Evolutionary conservation across 768 basidiomycete species (phyloP), one percentile per base, ranked within the genome.

Genomic region (Hortiboletus flavorubellus): DNA sequence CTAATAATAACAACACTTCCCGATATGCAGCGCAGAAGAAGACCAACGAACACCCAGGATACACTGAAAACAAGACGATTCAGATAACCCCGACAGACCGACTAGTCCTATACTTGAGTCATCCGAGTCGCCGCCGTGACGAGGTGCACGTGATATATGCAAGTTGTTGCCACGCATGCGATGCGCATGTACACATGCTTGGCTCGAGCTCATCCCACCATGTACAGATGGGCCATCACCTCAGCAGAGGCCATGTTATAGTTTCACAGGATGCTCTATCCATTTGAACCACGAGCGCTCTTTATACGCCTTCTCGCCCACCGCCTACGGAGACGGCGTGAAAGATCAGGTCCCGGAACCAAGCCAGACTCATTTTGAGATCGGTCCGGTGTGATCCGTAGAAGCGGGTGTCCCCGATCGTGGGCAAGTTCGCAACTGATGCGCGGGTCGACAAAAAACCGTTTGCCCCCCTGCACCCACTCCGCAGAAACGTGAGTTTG

Each of bases 251-350:
- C 86, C 48, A 88, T 88, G 84, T 71, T 80, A 23, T 77, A 80
- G 10, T 99, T 93, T 72, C 98, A 99, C 75, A 80, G 86, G 41
- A 83, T 93, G 43, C 77, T 98, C 1, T 98, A 96, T 71, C 97
- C 97, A 3, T 98, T 92, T 99, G 23, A 98, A 98, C 68, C 96
- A 98, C 59, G 89, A 88, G 59, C 88, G 56, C 82, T 91, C 46
- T 98, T 92, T 69, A 93, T 91, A 4, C 86, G 98, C 66, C 87
- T 96, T 98, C 68, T 86, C 97, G 21, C 95, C 96, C 71, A 98
- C 95, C 3, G 83, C 98, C 21, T 81, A 81, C 33, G 89, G 88
- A 43, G 96, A 98, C 61, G 85, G 97, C 35, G 80, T 79, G 4
- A 93, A 97, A 2, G 97, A 98, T 50, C 83, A 96, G 70, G 83